phyloP scores from a whole-genome alignment of 2,329 filamentous ascomycete species.

The Aureobasidium pullulans region DNA sequence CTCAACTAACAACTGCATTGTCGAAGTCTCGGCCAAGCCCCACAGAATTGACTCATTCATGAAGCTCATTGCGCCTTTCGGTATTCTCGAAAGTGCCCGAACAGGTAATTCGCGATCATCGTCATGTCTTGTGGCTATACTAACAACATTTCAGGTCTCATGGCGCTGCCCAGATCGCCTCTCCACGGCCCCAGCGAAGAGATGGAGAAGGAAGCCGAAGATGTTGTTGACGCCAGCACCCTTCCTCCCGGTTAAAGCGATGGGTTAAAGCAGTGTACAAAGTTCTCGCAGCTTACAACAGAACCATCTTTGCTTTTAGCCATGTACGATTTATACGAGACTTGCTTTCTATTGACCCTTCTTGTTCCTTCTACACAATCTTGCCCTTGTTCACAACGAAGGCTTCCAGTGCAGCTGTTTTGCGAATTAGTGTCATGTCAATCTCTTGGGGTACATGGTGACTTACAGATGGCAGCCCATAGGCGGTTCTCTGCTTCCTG shows the following conservation, averaged over 20 bases:
- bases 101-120: conserved; percentile 50
- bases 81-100: conserved; percentile 89
- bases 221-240: conserved; percentile 89
- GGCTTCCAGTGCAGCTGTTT: conserved; percentile 64
- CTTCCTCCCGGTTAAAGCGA: conserved; percentile 72
- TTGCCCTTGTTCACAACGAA: conserved; percentile 94
- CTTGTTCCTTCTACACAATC: conserved; percentile 37
- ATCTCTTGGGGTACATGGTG: neutral
- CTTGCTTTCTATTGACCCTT: conserved; percentile 1
- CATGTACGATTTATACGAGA: conserved; percentile 10
- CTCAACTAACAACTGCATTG: conserved; percentile 96
- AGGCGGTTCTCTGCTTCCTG: conserved; percentile 89
- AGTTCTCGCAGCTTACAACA: neutral
- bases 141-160: conserved; percentile 55
- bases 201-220: conserved; percentile 74
- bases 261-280: conserved; percentile 49
- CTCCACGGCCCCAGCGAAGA: conserved; percentile 66
- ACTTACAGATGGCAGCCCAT: conserved; percentile 75
- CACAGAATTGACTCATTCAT: conserved; percentile 93
- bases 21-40: conserved; percentile 92
- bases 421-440: conserved; percentile 14
- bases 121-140: neutral
- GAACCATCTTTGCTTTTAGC: conserved; percentile 1
- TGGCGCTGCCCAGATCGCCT: conserved; percentile 91
- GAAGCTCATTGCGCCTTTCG: conserved; percentile 89